A percentile compares a stretch with the other conserved stretches of the same genome.
Evolutionary conservation across 2,329 filamentous ascomycete species (phyloP).

Genomic region (Corinectria fuckeliana): DNA sequence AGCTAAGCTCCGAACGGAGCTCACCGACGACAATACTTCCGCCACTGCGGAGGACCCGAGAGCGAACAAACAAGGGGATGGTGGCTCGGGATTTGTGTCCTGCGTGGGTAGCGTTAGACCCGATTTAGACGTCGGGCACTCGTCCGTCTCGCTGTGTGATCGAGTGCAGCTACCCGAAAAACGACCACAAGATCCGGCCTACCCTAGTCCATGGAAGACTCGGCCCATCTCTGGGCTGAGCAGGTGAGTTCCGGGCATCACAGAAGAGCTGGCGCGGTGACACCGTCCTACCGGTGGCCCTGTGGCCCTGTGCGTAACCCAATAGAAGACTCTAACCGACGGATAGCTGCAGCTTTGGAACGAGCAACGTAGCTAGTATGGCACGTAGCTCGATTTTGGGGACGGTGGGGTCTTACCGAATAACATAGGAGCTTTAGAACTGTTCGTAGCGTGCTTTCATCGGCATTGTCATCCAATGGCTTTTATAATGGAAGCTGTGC

Average conservation of each 20-base stretch:
- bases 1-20: background rate
- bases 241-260: background rate
- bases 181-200: slow-evolving; percentile 14
- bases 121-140: background rate
- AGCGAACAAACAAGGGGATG: background rate
- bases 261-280: background rate
- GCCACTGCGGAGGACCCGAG: background rate
- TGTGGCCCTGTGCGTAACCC: background rate
- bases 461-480: background rate
- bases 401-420: background rate
- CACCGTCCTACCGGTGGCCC: slow-evolving; percentile 7
- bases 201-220: background rate
- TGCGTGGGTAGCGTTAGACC: background rate
- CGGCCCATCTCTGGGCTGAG: background rate
- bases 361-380: background rate
- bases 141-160: background rate
- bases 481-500: background rate
- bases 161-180: slow-evolving; percentile 3
- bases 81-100: background rate
- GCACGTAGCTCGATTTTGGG: background rate
- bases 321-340: background rate
- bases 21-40: background rate
- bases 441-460: background rate
- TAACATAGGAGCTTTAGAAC: background rate
- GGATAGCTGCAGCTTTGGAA: background rate